These are phyloP conservation scores for Trypanosoma cruzi DNA, from an alignment of 208 protist genomes.

Conservation along the genomic window DNA sequence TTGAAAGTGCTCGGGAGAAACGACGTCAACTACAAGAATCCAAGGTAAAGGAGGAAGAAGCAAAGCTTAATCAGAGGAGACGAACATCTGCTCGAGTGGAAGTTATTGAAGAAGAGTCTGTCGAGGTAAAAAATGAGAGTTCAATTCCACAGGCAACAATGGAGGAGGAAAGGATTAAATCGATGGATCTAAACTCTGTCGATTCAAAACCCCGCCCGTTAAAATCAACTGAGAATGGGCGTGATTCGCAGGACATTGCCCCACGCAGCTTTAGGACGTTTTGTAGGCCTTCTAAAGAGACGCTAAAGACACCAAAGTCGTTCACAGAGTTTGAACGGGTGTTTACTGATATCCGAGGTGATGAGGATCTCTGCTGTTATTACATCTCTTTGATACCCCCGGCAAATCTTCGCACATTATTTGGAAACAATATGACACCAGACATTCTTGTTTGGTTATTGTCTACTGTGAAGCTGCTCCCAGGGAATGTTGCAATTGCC, in stretches of 20 bases:
- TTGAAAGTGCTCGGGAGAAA: conserved; percentile 33
- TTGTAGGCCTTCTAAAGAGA: conserved; percentile 51
- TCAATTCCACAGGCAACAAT: neutral
- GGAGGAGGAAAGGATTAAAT: neutral
- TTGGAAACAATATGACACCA: conserved; percentile 87
- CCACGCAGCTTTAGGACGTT: conserved; percentile 31
- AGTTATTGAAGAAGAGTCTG: conserved; percentile 66
- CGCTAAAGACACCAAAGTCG: conserved; percentile 66
- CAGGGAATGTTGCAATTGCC: conserved; percentile 39
- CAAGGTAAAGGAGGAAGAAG: conserved; percentile 37
- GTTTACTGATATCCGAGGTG: conserved; percentile 52
- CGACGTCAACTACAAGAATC: conserved; percentile 36
- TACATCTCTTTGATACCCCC: conserved; percentile 74
- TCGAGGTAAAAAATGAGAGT: conserved; percentile 10
- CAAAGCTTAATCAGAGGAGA: conserved; percentile 31
- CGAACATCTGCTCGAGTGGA: conserved; percentile 67
- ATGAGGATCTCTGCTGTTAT: conserved; percentile 68
- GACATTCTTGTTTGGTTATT: conserved; percentile 80
- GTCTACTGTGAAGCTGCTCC: conserved; percentile 37
- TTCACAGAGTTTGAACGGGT: conserved; percentile 91
- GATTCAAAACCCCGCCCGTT: conserved; percentile 2
- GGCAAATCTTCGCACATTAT: conserved; percentile 47
- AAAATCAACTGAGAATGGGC: conserved; percentile 4
- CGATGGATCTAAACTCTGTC: neutral
- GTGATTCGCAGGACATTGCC: neutral